Conservation (phyloP, 2,329 filamentous ascomycete genomes). For the Alternaria arborescens region DNA sequence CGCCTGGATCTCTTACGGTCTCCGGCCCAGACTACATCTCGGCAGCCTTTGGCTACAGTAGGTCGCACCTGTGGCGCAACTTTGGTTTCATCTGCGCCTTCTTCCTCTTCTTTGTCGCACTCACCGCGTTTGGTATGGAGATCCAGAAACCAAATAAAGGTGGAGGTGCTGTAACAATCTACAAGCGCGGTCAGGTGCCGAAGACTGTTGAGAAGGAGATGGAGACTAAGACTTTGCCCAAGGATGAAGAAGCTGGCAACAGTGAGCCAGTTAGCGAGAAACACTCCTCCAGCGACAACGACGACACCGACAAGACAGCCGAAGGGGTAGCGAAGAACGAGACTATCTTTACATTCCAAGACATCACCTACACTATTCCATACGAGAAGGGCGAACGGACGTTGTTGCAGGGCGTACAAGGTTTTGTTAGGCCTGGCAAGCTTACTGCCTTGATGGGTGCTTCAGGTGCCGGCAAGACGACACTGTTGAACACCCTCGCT, state of each 20-base stretch:
- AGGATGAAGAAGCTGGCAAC: conserved; percentile 62
- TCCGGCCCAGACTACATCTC: conserved; percentile 65
- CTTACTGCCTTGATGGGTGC: conserved; percentile 80
- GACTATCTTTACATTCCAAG: conserved; percentile 77
- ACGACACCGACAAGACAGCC: conserved; percentile 40
- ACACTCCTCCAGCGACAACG: conserved; percentile 35
- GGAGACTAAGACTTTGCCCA: conserved; percentile 57
- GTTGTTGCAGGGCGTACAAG: conserved; percentile 69
- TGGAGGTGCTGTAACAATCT: conserved; percentile 67
- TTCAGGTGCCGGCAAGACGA: conserved; percentile 62
- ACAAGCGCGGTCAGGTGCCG: conserved; percentile 70
- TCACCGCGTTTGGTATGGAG: conserved; percentile 57
- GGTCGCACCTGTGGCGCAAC: conserved; percentile 69
- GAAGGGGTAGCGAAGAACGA: conserved; percentile 69
- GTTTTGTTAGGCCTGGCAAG: conserved; percentile 92
- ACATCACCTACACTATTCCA: conserved; percentile 79
- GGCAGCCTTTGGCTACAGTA: conserved; percentile 63
- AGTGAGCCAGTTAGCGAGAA: conserved; percentile 40
- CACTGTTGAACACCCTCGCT: conserved; percentile 48
- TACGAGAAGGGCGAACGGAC: conserved; percentile 55
- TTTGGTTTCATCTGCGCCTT: conserved; percentile 63
- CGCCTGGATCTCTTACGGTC: conserved; percentile 62
- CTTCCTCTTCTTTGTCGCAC: conserved; percentile 59
- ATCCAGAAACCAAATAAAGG: conserved; percentile 66
- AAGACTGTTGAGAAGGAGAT: conserved; percentile 66